Evolutionary conservation across 1,284 basidiomycete genomes (phyloP).

Genomic region (Ustilago shanxiensis): DNA sequence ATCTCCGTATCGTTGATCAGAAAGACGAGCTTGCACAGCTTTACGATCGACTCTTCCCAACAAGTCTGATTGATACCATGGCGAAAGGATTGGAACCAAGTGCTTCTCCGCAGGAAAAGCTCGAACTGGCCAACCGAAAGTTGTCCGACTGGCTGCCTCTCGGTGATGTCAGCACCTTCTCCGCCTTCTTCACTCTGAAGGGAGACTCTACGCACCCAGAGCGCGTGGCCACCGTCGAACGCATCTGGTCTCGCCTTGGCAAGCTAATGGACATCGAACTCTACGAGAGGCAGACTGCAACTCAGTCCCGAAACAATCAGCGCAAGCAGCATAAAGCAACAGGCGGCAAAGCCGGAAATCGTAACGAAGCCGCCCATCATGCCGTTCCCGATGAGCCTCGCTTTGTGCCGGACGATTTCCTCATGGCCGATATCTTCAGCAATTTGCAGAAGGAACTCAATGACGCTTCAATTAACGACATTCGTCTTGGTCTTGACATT

Average conservation of each 20-base stretch:
- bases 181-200: neutral
- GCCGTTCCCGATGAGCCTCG: neutral
- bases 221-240: conserved; percentile 6
- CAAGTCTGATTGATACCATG: conserved; percentile 18
- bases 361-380: neutral
- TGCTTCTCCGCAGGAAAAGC: conserved; percentile 42
- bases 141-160: conserved; percentile 26
- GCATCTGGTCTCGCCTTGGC: conserved; percentile 18
- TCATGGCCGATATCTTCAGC: conserved; percentile 19
- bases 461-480: neutral
- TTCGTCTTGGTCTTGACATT: conserved; percentile 14
- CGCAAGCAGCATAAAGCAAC: neutral
- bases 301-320: neutral
- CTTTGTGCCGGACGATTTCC: conserved; percentile 33
- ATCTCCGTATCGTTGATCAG: neutral
- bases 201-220: neutral
- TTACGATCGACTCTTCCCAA: conserved; percentile 34
- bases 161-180: conserved; percentile 26
- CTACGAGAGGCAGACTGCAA: conserved; percentile 2
- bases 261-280: conserved; percentile 30
- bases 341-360: neutral
- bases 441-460: neutral
- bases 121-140: conserved; percentile 32
- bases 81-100: conserved; percentile 17
- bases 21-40: conserved; percentile 26